Percentiles rank a stretch among this genome's conserved stretches.
These are phyloP conservation scores for Solanum clarkiae DNA, from an alignment of 257 asterid genomes.

Conservation along the genomic window DNA sequence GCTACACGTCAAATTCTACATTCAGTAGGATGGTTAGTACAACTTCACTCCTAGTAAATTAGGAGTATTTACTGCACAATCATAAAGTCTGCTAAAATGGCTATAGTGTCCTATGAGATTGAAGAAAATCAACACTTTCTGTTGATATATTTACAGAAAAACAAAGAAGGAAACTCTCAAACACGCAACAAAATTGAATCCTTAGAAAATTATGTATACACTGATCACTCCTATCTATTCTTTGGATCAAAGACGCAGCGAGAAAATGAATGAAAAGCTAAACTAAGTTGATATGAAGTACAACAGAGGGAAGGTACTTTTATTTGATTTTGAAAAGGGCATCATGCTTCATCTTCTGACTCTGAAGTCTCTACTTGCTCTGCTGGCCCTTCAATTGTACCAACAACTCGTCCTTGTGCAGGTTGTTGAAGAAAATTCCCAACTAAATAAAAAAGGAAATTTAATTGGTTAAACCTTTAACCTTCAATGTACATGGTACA, in stretches of 20 bases:
- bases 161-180: neutral
- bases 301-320: neutral
- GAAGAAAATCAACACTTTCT: neutral
- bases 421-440: conserved; percentile 35
- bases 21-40: neutral
- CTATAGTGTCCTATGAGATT: neutral
- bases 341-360: conserved; percentile 22
- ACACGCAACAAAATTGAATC: neutral
- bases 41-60: neutral
- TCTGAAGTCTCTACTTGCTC: conserved; percentile 33
- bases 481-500: neutral
- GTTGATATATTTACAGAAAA: neutral
- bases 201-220: neutral
- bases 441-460: conserved; percentile 12
- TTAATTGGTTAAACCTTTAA: neutral
- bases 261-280: neutral
- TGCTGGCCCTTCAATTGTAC: conserved; percentile 37
- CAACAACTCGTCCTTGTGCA: conserved; percentile 20
- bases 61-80: too few species aligned
- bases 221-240: neutral
- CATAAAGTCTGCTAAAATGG: neutral
- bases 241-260: neutral
- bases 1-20: neutral
- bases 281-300: neutral
- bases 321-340: neutral